Evolutionary conservation across 2,329 filamentous ascomycete species (phyloP).

Genomic region (Paraphaeosphaeria sporulosa): DNA sequence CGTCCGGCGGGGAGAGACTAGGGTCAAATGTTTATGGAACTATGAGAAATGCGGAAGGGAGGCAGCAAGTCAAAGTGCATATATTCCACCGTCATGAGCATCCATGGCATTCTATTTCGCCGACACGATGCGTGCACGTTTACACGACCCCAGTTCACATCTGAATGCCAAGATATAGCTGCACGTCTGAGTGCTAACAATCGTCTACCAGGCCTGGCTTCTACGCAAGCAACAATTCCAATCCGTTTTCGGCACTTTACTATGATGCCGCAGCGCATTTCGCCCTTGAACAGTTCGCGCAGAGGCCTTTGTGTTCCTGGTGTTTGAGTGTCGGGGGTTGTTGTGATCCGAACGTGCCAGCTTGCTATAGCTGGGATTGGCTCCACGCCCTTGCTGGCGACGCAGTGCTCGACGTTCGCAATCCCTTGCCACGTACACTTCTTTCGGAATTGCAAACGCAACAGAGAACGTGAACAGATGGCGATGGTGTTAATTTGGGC

Average conservation of each 20-base stretch:
- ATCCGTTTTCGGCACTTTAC: background rate
- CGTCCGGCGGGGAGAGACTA: conserved; percentile 1
- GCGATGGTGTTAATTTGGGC: background rate
- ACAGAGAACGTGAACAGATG: background rate
- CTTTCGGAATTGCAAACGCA: background rate
- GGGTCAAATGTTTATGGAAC: background rate
- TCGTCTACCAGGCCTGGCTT: background rate
- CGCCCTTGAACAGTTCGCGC: background rate
- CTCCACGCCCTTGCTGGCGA: background rate
- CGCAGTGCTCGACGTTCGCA: background rate
- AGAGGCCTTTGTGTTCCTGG: background rate
- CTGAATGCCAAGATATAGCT: conserved; percentile 1
- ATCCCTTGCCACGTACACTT: background rate
- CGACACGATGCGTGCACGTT: background rate
- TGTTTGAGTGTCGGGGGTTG: background rate
- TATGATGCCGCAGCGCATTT: background rate
- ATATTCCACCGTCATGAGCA: background rate
- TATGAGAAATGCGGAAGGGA: background rate
- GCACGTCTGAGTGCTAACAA: background rate
- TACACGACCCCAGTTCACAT: background rate
- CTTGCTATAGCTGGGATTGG: conserved; percentile 6
- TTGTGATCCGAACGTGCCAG: background rate
- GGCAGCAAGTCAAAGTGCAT: background rate
- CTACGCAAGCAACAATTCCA: background rate
- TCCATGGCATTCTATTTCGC: background rate